phyloP scores from a whole-genome alignment of 1,284 basidiomycete species.

The Peniophora sp. region DNA sequence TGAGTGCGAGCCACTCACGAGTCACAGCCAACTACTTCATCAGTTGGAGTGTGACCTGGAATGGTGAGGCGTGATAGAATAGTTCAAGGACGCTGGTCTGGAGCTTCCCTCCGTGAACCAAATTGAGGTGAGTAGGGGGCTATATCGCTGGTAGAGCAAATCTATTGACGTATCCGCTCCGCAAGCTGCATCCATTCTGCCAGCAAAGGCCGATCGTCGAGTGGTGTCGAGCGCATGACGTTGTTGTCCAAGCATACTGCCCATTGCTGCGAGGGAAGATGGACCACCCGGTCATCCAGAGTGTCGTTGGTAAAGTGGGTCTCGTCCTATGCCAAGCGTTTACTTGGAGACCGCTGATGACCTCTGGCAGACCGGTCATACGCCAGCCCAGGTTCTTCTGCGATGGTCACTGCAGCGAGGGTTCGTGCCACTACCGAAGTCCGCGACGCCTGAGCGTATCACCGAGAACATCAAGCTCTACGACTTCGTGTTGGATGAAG shows the following conservation, averaged over 20 bases:
- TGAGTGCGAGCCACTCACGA: not conserved
- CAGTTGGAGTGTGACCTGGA: conserved; percentile 1
- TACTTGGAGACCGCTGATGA: not conserved
- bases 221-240: conserved; percentile 63
- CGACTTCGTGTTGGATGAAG: conserved; percentile 56
- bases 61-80: conserved; percentile 62
- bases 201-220: conserved; percentile 74
- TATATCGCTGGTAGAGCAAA: too few species aligned
- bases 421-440: conserved; percentile 75
- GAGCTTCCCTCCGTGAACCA: conserved; percentile 76
- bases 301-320: conserved; percentile 49
- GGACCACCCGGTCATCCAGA: conserved; percentile 43
- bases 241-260: conserved; percentile 75
- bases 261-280: conserved; percentile 61
- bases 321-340: not conserved
- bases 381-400: conserved; percentile 69
- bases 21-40: too few species aligned
- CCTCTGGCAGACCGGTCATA: conserved; percentile 33
- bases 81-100: conserved; percentile 55
- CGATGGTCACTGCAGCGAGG: conserved; percentile 82
- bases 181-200: conserved; percentile 80
- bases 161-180: not conserved
- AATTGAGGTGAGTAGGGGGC: conserved; percentile 66
- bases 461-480: conserved; percentile 61
- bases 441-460: conserved; percentile 60